phyloP scores from a whole-genome alignment of 768 basidiomycete species.

The Psilocybe azurescens region DNA sequence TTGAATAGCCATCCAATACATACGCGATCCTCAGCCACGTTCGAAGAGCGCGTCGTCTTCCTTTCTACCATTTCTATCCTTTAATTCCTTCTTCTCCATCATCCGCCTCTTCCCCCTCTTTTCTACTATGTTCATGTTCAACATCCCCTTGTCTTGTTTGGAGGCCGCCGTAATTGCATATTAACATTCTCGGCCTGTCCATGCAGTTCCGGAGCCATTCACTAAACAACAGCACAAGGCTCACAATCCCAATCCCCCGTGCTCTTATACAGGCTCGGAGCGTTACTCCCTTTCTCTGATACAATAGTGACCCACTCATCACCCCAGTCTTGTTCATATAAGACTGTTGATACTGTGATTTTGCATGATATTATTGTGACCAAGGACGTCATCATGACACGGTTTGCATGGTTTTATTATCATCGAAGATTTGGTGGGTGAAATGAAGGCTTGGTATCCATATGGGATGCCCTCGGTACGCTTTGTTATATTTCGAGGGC shows the following conservation, averaged over 20 bases:
- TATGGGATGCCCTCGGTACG: too few species aligned
- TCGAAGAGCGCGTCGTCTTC: conserved; percentile 40
- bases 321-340: conserved; percentile 18
- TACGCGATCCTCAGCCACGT: conserved; percentile 35
- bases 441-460: too few species aligned
- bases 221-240: conserved; percentile 24
- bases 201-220: conserved; percentile 41
- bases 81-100: too few species aligned
- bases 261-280: background rate
- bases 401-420: too few species aligned
- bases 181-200: conserved; percentile 23
- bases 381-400: too few species aligned
- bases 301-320: background rate
- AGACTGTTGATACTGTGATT: too few species aligned
- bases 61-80: background rate
- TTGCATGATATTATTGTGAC: too few species aligned
- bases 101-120: background rate
- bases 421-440: too few species aligned
- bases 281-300: too few species aligned
- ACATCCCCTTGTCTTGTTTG: background rate
- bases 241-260: conserved; percentile 34
- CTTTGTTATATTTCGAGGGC: too few species aligned
- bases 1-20: conserved; percentile 26
- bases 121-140: too few species aligned
- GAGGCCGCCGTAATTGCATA: too few species aligned